A percentile compares a stretch with the other conserved stretches of the same genome.
Conservation (phyloP, 495 filamentous ascomycete genomes). For the Neurospora sp. region DNA sequence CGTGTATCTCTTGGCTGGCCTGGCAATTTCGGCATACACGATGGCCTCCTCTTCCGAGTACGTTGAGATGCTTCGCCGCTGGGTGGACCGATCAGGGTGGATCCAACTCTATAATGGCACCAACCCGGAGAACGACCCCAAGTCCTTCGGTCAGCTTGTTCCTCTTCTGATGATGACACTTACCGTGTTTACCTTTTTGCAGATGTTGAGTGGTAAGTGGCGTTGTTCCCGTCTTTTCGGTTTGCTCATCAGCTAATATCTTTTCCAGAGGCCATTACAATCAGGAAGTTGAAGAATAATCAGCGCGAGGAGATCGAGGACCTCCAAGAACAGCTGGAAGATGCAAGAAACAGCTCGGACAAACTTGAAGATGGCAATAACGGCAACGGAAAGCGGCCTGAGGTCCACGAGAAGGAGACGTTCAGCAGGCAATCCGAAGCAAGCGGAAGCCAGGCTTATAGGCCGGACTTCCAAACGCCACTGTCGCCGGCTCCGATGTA, state of each 20-base stretch:
- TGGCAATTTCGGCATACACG: slow-evolving; percentile 9
- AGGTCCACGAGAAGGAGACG: neutral
- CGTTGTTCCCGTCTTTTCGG: neutral
- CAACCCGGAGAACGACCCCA: slow-evolving; percentile 23
- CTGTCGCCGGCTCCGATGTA: neutral
- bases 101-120: slow-evolving; percentile 7
- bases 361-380: neutral
- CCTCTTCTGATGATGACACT: slow-evolving; percentile 21
- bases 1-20: slow-evolving; percentile 15
- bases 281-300: neutral
- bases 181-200: slow-evolving; percentile 23
- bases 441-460: neutral
- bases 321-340: neutral
- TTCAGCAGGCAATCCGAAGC: neutral
- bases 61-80: slow-evolving; percentile 18
- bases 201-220: slow-evolving; percentile 22
- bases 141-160: slow-evolving; percentile 28
- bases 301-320: neutral
- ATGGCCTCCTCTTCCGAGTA: slow-evolving; percentile 13
- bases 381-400: neutral
- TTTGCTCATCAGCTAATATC: neutral
- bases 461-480: neutral
- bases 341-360: neutral
- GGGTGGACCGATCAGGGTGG: slow-evolving; percentile 24
- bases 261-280: neutral